Conservation (phyloP, 352 stramenopile genomes). For the Globisporangium megalacanthum region DNA sequence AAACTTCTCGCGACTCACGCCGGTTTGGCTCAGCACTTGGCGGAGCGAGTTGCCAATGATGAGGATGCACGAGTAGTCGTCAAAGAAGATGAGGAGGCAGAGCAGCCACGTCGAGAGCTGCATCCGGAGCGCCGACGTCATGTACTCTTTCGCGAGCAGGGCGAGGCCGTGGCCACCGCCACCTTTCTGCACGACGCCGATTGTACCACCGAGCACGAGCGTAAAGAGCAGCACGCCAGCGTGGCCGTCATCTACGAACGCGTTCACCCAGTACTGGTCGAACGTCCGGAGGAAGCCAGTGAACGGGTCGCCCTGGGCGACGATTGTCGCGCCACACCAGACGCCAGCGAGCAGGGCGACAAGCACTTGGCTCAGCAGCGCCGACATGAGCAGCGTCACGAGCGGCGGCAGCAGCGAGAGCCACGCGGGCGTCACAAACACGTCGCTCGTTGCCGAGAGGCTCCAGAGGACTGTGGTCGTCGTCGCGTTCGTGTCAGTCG, state of each 20-base stretch:
- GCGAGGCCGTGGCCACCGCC: slow-evolving; percentile 83
- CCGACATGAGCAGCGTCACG: slow-evolving; percentile 74
- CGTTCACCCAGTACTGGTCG: slow-evolving; percentile 84
- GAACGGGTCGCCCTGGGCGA: slow-evolving; percentile 69
- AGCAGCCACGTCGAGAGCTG: slow-evolving; percentile 80
- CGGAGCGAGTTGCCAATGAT: slow-evolving; percentile 87
- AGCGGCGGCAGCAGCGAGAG: slow-evolving; percentile 67
- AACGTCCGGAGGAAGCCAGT: slow-evolving; percentile 78
- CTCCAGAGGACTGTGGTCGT: slow-evolving; percentile 28
- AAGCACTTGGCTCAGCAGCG: slow-evolving; percentile 70
- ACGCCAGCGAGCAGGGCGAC: slow-evolving; percentile 79
- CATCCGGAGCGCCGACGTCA: slow-evolving; percentile 79
- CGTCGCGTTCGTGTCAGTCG: too few relatives aligned
- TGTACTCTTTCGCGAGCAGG: slow-evolving; percentile 70
- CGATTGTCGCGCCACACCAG: slow-evolving; percentile 84
- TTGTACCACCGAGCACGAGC: slow-evolving; percentile 82
- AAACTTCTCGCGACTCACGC: slow-evolving; percentile 86
- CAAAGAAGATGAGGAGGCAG: slow-evolving; percentile 89
- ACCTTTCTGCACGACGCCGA: slow-evolving; percentile 86
- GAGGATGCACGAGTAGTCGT: slow-evolving; percentile 90
- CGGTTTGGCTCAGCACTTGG: slow-evolving; percentile 73
- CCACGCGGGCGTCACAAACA: slow-evolving; percentile 68
- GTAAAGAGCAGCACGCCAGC: slow-evolving; percentile 87
- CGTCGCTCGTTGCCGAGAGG: slow-evolving; percentile 23
- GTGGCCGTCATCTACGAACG: slow-evolving; percentile 80